Evolutionary conservation across 1,284 basidiomycete species (phyloP).

Genomic region (Ceraceosorus guamensis): DNA sequence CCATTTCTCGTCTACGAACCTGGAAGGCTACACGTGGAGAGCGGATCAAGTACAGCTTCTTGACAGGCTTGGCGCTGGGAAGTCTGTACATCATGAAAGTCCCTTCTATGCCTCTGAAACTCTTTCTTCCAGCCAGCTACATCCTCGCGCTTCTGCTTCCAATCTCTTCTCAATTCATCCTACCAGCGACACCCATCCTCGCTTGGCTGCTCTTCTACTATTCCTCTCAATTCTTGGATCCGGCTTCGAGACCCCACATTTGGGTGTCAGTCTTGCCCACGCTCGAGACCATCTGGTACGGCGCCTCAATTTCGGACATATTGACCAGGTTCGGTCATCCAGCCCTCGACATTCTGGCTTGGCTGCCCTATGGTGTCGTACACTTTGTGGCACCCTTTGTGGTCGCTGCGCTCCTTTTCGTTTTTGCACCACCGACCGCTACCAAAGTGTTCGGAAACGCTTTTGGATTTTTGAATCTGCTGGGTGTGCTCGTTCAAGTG

Average conservation of each 20-base stretch:
- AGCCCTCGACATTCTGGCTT: slow-evolving; percentile 81
- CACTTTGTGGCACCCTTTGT: slow-evolving; percentile 73
- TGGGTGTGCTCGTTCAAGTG: slow-evolving; percentile 82
- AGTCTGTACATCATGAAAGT: slow-evolving; percentile 70
- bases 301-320: slow-evolving; percentile 93
- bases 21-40: slow-evolving; percentile 30
- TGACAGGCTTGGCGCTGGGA: slow-evolving; percentile 56
- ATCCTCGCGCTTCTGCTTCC: slow-evolving; percentile 67
- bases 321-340: slow-evolving; percentile 89
- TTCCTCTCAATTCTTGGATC: slow-evolving; percentile 75
- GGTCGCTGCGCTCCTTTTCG: slow-evolving; percentile 62
- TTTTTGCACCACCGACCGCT: slow-evolving; percentile 69
- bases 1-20: slow-evolving; percentile 27
- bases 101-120: slow-evolving; percentile 65
- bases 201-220: slow-evolving; percentile 65
- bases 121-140: slow-evolving; percentile 72
- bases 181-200: slow-evolving; percentile 80
- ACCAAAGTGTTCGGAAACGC: slow-evolving; percentile 79
- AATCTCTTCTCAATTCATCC: slow-evolving; percentile 82
- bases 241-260: slow-evolving; percentile 66
- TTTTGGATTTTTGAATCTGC: slow-evolving; percentile 89
- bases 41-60: slow-evolving; percentile 38
- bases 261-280: slow-evolving; percentile 89
- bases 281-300: slow-evolving; percentile 86
- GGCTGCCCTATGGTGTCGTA: slow-evolving; percentile 88